phyloP scores from a whole-genome alignment of 2,329 filamentous ascomycete genomes.

The Penicillium olsonii region DNA sequence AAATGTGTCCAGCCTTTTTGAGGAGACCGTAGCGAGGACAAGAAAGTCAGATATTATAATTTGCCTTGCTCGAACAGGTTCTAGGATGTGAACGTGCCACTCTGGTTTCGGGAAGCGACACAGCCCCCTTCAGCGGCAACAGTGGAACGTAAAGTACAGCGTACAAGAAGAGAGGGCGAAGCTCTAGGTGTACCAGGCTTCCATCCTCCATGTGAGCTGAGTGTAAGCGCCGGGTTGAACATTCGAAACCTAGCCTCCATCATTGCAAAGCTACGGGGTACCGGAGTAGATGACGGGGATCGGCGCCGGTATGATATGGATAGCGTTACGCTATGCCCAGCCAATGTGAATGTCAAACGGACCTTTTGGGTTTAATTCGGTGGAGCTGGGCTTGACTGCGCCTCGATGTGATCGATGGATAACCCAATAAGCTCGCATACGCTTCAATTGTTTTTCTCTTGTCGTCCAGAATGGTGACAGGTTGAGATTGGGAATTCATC shows the following conservation, averaged over 20 bases:
- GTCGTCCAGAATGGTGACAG: background rate
- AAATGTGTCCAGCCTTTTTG: background rate
- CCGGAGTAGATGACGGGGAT: background rate
- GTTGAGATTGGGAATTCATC: background rate
- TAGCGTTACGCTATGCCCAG: conserved; percentile 1
- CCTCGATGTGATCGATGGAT: background rate
- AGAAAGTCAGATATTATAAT: conserved; percentile 3
- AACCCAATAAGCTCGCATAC: conserved; percentile 1
- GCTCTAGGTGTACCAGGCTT: background rate
- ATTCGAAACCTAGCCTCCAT: background rate
- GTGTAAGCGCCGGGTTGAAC: conserved; percentile 3
- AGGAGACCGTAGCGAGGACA: background rate
- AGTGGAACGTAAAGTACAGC: background rate
- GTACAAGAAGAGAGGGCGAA: background rate
- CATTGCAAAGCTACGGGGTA: background rate
- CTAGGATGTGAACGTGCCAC: background rate
- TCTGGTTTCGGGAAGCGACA: background rate
- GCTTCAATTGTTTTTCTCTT: background rate
- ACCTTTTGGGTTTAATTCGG: background rate
- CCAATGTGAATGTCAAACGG: conserved; percentile 2
- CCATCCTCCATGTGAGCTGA: background rate
- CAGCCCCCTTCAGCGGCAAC: conserved; percentile 6
- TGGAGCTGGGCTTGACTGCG: conserved; percentile 2
- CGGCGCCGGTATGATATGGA: background rate
- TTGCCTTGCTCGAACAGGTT: background rate